A percentile compares a stretch with the other conserved stretches of the same genome.
Evolutionary conservation across 345 rosid species (phyloP).

Genomic region (Erysimum cheiranthoides): DNA sequence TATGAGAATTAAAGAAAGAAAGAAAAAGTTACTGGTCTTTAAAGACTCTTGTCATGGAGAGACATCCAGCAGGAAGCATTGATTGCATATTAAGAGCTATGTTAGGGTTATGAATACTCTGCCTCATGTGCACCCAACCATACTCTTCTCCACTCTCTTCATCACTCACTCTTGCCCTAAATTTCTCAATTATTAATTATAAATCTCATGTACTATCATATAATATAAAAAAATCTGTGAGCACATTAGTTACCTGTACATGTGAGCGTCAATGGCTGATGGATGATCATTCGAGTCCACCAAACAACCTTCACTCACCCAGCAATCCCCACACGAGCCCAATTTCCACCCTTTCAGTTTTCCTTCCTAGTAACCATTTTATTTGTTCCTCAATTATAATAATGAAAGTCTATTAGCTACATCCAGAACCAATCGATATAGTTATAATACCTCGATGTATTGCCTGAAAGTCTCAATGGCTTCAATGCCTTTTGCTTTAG

Average conservation of each 20-base stretch:
- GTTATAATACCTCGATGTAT: slow-evolving; percentile 61
- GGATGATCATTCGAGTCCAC: slow-evolving; percentile 79
- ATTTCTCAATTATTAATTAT: slow-evolving; percentile 1
- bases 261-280: slow-evolving; percentile 77
- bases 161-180: slow-evolving; percentile 72
- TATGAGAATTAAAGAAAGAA: background rate
- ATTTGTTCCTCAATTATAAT: background rate
- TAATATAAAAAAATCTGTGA: slow-evolving; percentile 6
- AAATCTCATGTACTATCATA: background rate
- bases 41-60: slow-evolving; percentile 55
- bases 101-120: slow-evolving; percentile 94
- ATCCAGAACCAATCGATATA: background rate
- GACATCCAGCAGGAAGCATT: slow-evolving; percentile 67
- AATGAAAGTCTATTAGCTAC: background rate
- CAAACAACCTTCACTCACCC: slow-evolving; percentile 94
- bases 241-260: slow-evolving; percentile 69
- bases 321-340: slow-evolving; percentile 89
- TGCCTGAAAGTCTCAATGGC: slow-evolving; percentile 76
- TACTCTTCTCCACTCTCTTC: slow-evolving; percentile 58
- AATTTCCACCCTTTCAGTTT: slow-evolving; percentile 77
- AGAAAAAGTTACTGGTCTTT: slow-evolving; percentile 52
- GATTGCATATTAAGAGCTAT: slow-evolving; percentile 88
- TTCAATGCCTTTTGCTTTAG: slow-evolving; percentile 71
- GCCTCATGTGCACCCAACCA: slow-evolving; percentile 89
- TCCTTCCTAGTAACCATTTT: slow-evolving; percentile 59